Percentiles rank a stretch among this genome's conserved stretches.
These are phyloP conservation scores for Cystobasidiaceae sp. DNA, from an alignment of 1,284 basidiomycete genomes.

Conservation along the genomic window DNA sequence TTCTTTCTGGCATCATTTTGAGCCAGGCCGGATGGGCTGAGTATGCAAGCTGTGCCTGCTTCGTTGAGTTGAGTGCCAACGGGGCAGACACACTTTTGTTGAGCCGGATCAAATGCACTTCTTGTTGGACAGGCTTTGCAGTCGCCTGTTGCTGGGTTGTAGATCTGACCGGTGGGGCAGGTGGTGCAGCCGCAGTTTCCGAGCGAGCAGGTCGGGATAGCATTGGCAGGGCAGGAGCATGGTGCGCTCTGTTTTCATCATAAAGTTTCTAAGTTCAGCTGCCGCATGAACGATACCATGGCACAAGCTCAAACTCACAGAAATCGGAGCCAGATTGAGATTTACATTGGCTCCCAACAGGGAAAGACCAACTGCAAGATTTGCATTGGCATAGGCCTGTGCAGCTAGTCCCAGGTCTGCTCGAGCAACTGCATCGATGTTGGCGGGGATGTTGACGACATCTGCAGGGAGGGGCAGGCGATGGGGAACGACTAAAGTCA, in stretches of 20 bases:
- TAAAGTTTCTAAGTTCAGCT: not conserved
- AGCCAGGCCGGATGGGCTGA: not conserved
- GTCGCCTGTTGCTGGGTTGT: not conserved
- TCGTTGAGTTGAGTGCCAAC: not conserved
- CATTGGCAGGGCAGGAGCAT: conserved; percentile 6
- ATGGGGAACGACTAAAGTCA: not conserved
- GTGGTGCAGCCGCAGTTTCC: conserved; percentile 18
- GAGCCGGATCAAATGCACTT: not conserved
- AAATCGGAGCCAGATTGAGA: not conserved
- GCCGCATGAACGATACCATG: not conserved
- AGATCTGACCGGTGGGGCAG: conserved; percentile 22
- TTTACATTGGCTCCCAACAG: not conserved
- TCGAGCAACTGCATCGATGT: not conserved
- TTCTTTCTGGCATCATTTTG: not conserved
- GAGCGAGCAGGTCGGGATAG: not conserved
- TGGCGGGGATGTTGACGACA: not conserved
- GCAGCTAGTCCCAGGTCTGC: not conserved
- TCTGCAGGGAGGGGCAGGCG: not conserved
- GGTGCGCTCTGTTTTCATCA: not conserved
- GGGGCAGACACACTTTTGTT: not conserved
- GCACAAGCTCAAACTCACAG: not conserved
- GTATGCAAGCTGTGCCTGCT: not conserved
- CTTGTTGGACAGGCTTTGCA: conserved; percentile 6
- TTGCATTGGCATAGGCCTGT: not conserved
- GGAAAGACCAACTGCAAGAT: not conserved